Evolutionary conservation across 441 rosid species (phyloP), one percentile per base, ranked within the genome.

Genomic region (Macaranga tanarius): DNA sequence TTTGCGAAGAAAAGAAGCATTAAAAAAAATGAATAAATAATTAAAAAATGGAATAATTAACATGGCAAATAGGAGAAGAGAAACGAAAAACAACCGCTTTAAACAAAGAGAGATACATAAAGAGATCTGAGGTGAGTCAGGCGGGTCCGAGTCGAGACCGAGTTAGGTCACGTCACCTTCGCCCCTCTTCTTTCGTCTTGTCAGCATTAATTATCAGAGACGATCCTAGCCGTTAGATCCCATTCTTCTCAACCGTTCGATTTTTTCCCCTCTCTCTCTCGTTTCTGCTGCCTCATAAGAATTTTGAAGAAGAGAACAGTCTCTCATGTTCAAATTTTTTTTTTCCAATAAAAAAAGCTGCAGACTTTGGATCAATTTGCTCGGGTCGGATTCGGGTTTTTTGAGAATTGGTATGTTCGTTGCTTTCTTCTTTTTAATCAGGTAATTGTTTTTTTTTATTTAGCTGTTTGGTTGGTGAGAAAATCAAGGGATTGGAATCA

Each of bases 211-310:
- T 79, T 74, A 73, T 54, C 20, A 51, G 75, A 50, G 58, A 11
- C 54, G 28, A 79, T 75, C 82, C 80, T 76, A 70, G 77, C 83
- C 78, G 79, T 84, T 72, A 69, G 88, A 88, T 86, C 80, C 47
- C 64, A 7, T 70, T 57, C 62, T 7, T 63, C 2, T 71, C 70
- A 22, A 50, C 79, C 81, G 75, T 80, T 59, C 65, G 85, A 78
- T 79, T 75, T 47, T 57, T 25, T 58, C 19, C 16, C 7, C 26
- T 38, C 62, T 51, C 60, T 62, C 71, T 28, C 22, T 23, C 20
- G 28, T 25, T 28, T 70, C 8, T 25, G 8, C 8, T 25, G 8
- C 9, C 54, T 20, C 2, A 25, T 23, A 47, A 34, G 38, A 34
- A 34, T 48, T 77, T 71, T n/a, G 57, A n/a, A 5, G 25, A 44